A percentile compares a stretch with the other conserved stretches of the same genome.
phyloP scores from a whole-genome alignment of 495 filamentous ascomycete genomes.

The Friedmanniomyces simplex region DNA sequence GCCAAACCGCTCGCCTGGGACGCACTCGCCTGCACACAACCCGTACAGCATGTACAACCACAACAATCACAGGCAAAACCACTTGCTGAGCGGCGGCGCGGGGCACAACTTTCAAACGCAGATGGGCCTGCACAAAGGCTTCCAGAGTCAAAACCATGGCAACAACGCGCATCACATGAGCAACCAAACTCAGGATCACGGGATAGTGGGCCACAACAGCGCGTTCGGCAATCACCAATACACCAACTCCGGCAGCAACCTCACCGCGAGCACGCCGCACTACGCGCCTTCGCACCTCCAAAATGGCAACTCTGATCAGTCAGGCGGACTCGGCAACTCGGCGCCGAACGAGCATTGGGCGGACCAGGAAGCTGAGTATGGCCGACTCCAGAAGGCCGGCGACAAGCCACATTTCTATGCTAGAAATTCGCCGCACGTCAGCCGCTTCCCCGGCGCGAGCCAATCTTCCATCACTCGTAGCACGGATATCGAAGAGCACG shows the following conservation, averaged over 20 bases:
- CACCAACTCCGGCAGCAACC: slow-evolving; percentile 61
- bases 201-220: slow-evolving; percentile 36
- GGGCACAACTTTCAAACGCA: slow-evolving; percentile 56
- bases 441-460: slow-evolving; percentile 3
- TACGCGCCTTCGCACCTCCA: slow-evolving; percentile 63
- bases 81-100: slow-evolving; percentile 59
- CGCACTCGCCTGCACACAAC: slow-evolving; percentile 53
- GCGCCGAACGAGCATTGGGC: slow-evolving; percentile 72
- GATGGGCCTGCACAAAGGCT: slow-evolving; percentile 60
- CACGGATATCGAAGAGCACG: slow-evolving; percentile 50
- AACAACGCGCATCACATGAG: slow-evolving; percentile 52
- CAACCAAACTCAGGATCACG: slow-evolving; percentile 68
- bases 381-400: slow-evolving; percentile 43
- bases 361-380: slow-evolving; percentile 69
- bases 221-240: slow-evolving; percentile 60
- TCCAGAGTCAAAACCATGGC: slow-evolving; percentile 28
- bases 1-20: slow-evolving; percentile 59
- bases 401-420: slow-evolving; percentile 53
- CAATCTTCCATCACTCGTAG: slow-evolving; percentile 51
- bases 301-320: slow-evolving; percentile 56
- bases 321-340: slow-evolving; percentile 46
- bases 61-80: slow-evolving; percentile 68
- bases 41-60: slow-evolving; percentile 74
- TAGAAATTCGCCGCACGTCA: slow-evolving; percentile 36
- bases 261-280: slow-evolving; percentile 62